Percentiles rank a stretch among this genome's conserved stretches.
phyloP scores from a whole-genome alignment of 352 stramenopile species.

The Pythium periplocum region DNA sequence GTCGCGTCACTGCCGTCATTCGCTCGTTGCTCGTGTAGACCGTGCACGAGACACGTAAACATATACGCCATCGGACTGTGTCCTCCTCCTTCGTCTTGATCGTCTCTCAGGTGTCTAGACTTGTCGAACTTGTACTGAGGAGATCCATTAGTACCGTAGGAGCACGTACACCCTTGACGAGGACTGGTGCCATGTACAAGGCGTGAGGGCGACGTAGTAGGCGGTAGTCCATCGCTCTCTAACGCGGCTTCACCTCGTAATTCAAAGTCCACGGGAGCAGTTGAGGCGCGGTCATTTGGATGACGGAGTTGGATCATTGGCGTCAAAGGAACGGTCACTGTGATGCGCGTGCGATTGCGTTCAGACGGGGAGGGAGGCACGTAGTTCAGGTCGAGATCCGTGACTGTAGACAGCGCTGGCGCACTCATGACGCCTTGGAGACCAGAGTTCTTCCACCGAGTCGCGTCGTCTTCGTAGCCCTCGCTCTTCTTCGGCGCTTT shows the following conservation, averaged over 20 bases:
- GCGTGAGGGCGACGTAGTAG: not conserved
- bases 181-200: conserved; percentile 1
- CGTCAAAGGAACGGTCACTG: not conserved
- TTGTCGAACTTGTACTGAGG: too few species aligned
- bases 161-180: conserved; percentile 9
- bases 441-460: too few species aligned
- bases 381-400: too few species aligned
- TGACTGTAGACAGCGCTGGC: conserved; percentile 1
- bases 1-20: conserved; percentile 25
- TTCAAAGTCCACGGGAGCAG: conserved; percentile 4
- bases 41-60: too few species aligned
- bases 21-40: not conserved
- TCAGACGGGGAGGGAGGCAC: too few species aligned
- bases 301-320: not conserved
- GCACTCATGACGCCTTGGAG: not conserved
- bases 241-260: conserved; percentile 7
- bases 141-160: not conserved
- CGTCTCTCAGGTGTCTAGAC: too few species aligned
- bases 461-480: too few species aligned
- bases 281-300: too few species aligned
- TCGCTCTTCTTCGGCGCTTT: too few species aligned
- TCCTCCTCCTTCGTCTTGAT: not conserved
- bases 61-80: too few species aligned
- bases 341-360: too few species aligned
- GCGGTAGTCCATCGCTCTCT: not conserved